These are phyloP conservation scores for Vigna unguiculata DNA, from an alignment of 306 rosid genomes.

Conservation along the genomic window DNA sequence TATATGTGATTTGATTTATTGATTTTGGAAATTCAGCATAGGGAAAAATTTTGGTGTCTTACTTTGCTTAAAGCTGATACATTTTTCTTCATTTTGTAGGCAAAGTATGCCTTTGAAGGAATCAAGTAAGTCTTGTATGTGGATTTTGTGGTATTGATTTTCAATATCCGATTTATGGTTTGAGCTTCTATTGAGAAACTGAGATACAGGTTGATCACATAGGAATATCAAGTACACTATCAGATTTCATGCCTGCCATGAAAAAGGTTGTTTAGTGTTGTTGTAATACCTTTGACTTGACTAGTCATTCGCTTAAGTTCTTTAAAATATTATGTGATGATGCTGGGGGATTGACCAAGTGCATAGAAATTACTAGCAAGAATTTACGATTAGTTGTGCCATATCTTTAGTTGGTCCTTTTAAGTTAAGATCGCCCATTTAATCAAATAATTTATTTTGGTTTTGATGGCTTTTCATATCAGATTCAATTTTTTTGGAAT, in stretches of 20 bases:
- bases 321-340: constrained; percentile 12
- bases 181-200: constrained; percentile 42
- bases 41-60: constrained; percentile 24
- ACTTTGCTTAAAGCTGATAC: constrained; percentile 36
- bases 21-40: constrained; percentile 5
- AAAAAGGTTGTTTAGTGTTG: constrained; percentile 62
- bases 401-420: constrained; percentile 7
- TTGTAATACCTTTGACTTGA: not conserved
- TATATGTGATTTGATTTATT: constrained; percentile 26
- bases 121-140: constrained; percentile 43
- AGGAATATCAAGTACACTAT: constrained; percentile 34
- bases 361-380: not conserved
- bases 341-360: not conserved
- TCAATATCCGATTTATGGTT: constrained; percentile 48
- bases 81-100: constrained; percentile 46
- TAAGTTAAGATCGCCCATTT: constrained; percentile 2
- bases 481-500: not conserved
- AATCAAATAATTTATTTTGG: constrained; percentile 8
- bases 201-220: constrained; percentile 34
- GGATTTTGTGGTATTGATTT: constrained; percentile 43
- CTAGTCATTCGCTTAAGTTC: constrained; percentile 18
- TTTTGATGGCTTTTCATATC: constrained; percentile 8
- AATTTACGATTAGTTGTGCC: not conserved
- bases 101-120: constrained; percentile 32
- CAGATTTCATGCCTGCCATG: constrained; percentile 61